phyloP scores from a whole-genome alignment of 768 basidiomycete genomes.

The Boletus fagicola region DNA sequence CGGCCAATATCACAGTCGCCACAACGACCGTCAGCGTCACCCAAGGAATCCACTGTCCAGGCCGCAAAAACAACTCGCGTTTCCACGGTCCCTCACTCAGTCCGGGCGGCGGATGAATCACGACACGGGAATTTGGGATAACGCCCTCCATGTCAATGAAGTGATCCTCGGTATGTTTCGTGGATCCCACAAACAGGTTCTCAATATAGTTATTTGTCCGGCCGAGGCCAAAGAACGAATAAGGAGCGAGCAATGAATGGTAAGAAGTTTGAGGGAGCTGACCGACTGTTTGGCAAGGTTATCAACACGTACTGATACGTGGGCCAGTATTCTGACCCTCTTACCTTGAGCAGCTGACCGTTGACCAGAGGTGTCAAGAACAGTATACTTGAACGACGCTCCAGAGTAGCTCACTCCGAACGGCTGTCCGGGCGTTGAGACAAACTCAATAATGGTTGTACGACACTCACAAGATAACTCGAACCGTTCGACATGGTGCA shows the following conservation, averaged over 20 bases:
- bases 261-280: constrained; percentile 94
- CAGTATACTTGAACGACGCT: constrained; percentile 95
- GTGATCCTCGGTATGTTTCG: constrained; percentile 66
- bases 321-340: constrained; percentile 4
- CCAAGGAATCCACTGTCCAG: constrained; percentile 98
- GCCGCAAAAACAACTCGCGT: constrained; percentile 84
- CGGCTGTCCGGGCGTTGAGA: constrained; percentile 49
- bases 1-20: constrained; percentile 68
- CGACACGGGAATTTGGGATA: constrained; percentile 94
- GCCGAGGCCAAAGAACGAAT: constrained; percentile 94
- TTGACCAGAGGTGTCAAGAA: constrained; percentile 84
- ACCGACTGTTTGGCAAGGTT: constrained; percentile 53
- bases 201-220: constrained; percentile 99
- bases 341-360: constrained; percentile 88
- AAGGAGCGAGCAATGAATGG: constrained; percentile 86
- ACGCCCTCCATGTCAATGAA: constrained; percentile 95
- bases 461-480: constrained; percentile 67
- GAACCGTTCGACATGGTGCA: constrained; percentile 65
- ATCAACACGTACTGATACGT: constrained; percentile 2
- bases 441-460: background rate
- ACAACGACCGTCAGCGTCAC: constrained; percentile 86
- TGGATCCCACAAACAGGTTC: constrained; percentile 94
- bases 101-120: constrained; percentile 77
- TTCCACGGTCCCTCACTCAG: constrained; percentile 65
- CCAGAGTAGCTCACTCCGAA: constrained; percentile 94